These are phyloP conservation scores for Trichophyton simii DNA, from an alignment of 2,329 filamentous ascomycete species.

Conservation along the genomic window DNA sequence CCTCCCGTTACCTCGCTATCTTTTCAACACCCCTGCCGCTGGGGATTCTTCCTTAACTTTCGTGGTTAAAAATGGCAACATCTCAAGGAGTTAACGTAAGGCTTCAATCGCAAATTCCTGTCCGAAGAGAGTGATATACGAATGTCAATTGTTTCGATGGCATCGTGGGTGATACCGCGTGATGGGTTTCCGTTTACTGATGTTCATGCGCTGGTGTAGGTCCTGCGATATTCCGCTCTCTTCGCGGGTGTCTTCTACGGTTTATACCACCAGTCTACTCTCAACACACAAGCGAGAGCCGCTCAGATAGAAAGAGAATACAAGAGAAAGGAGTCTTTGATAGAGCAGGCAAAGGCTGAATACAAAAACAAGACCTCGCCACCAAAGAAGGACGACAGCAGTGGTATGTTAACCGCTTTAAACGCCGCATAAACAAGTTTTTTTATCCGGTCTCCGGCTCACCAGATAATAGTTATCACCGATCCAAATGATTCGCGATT, in stretches of 20 bases:
- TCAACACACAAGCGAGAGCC: conserved; percentile 58
- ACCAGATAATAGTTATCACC: conserved; percentile 46
- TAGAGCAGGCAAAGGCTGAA: conserved; percentile 83
- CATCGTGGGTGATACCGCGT: neutral
- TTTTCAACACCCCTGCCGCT: conserved; percentile 19
- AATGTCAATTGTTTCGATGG: neutral
- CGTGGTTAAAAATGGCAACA: conserved; percentile 44
- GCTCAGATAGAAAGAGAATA: conserved; percentile 69
- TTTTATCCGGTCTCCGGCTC: neutral
- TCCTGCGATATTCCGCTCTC: conserved; percentile 92
- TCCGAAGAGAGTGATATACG: neutral
- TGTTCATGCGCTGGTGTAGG: conserved; percentile 42
- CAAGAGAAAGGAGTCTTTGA: conserved; percentile 80
- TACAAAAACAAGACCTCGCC: conserved; percentile 65
- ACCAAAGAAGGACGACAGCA: conserved; percentile 21
- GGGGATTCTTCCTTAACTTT: conserved; percentile 21
- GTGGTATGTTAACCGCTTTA: conserved; percentile 18
- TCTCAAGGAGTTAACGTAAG: conserved; percentile 57
- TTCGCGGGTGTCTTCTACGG: conserved; percentile 89
- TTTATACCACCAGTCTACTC: conserved; percentile 78
- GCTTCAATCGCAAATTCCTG: neutral
- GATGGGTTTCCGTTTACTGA: neutral
- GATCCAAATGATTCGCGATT: conserved; percentile 81
- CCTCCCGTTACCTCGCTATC: neutral
- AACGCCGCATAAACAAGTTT: neutral